Conservation (phyloP, 2,329 filamentous ascomycete genomes). For the Aspergillus quadricinctus region DNA sequence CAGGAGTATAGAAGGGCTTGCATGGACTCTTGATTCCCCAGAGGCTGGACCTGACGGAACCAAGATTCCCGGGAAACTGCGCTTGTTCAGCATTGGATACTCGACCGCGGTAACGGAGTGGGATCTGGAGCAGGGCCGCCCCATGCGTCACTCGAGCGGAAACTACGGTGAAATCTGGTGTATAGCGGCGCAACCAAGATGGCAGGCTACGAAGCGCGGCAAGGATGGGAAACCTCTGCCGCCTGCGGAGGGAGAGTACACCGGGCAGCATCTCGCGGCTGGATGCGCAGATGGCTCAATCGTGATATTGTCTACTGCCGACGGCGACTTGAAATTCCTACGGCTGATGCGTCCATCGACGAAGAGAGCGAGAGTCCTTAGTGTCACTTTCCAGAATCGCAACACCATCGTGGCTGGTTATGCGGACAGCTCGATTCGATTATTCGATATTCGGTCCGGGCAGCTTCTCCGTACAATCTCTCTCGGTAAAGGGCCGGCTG, state of each 20-base stretch:
- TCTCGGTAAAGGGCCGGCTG: slow-evolving; percentile 70
- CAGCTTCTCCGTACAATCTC: slow-evolving; percentile 76
- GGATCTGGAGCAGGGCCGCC: slow-evolving; percentile 76
- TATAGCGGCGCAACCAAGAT: slow-evolving; percentile 75
- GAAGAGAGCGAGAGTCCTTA: slow-evolving; percentile 85
- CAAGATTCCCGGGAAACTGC: slow-evolving; percentile 64
- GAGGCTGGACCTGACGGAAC: slow-evolving; percentile 55
- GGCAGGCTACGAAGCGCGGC: slow-evolving; percentile 35
- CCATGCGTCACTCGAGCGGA: slow-evolving; percentile 77
- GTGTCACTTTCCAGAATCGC: slow-evolving; percentile 82
- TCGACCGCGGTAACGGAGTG: slow-evolving; percentile 91
- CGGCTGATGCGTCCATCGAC: slow-evolving; percentile 71
- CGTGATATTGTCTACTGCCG: slow-evolving; percentile 79
- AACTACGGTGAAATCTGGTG: slow-evolving; percentile 98
- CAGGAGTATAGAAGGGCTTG: slow-evolving; percentile 82
- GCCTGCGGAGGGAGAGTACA: slow-evolving; percentile 36
- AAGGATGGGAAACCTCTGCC: slow-evolving; percentile 33
- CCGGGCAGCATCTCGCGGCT: slow-evolving; percentile 66
- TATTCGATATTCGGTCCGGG: slow-evolving; percentile 80
- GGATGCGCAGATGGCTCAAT: slow-evolving; percentile 91
- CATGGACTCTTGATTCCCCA: slow-evolving; percentile 84
- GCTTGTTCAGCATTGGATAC: slow-evolving; percentile 94
- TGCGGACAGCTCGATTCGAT: slow-evolving; percentile 90
- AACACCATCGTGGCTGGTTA: slow-evolving; percentile 83
- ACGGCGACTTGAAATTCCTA: slow-evolving; percentile 76